Evolutionary conservation across 2,329 filamentous ascomycete genomes (phyloP).

Genomic region (Sporothrix variecibatus): DNA sequence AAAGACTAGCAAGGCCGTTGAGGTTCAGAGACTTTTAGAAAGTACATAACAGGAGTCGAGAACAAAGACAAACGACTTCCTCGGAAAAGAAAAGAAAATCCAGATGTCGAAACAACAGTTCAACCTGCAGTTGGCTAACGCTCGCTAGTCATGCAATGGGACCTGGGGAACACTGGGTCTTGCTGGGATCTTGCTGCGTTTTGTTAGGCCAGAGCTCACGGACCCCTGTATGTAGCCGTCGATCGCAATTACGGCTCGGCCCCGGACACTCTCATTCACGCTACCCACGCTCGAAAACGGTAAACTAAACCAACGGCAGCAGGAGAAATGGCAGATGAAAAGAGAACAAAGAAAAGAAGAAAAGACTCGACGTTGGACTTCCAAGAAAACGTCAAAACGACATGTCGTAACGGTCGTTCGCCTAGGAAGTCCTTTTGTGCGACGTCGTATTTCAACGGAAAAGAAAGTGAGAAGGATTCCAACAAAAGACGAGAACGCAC

Average conservation of each 20-base stretch:
- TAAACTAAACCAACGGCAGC: neutral
- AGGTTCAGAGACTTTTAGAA: too few relatives aligned
- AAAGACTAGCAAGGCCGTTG: too few relatives aligned
- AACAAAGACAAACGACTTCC: neutral
- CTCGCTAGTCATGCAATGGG: constrained; percentile 3
- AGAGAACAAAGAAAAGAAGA: neutral
- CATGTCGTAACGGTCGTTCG: neutral
- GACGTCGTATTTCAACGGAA: neutral
- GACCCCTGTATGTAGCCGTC: neutral
- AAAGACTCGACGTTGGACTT: neutral
- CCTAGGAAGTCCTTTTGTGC: neutral
- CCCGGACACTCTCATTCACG: constrained; percentile 12
- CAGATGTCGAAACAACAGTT: neutral
- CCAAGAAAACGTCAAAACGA: neutral
- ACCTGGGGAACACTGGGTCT: neutral
- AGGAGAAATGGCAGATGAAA: neutral
- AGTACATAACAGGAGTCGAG: too few relatives aligned
- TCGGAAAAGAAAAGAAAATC: neutral
- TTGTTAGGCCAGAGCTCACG: neutral
- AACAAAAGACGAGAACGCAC: neutral
- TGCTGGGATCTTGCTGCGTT: neutral
- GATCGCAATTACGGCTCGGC: constrained; percentile 19
- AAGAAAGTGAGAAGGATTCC: neutral
- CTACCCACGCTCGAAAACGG: neutral
- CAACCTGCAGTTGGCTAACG: neutral